Conservation (phyloP, 1,284 basidiomycete genomes). For the Wolfiporia cocos region DNA sequence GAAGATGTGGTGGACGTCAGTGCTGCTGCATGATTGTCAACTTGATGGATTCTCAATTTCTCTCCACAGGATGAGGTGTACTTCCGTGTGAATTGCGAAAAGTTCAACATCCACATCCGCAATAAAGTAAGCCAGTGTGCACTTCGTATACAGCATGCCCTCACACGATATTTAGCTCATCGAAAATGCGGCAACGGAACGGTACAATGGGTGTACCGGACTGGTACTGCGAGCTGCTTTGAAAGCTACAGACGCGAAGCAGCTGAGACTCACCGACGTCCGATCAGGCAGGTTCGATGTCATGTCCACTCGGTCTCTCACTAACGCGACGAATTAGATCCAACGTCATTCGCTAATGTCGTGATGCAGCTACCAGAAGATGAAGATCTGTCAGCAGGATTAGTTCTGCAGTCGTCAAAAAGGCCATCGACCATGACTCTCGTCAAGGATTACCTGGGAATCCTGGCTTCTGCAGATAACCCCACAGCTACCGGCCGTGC, state of each 20-base stretch:
- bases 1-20: constrained; percentile 65
- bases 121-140: constrained; percentile 56
- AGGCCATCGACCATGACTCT: constrained; percentile 51
- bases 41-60: neutral
- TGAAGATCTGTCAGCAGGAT: constrained; percentile 48
- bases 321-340: constrained; percentile 34
- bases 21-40: constrained; percentile 7
- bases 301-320: neutral
- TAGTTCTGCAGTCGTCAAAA: constrained; percentile 47
- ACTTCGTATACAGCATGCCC: neutral
- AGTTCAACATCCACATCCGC: constrained; percentile 84
- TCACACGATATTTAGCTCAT: constrained; percentile 51
- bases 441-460: constrained; percentile 72
- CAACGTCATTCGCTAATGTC: constrained; percentile 57
- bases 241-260: constrained; percentile 61
- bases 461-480: constrained; percentile 76
- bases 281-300: constrained; percentile 48
- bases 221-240: constrained; percentile 67
- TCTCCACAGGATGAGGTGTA: constrained; percentile 59
- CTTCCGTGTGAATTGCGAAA: constrained; percentile 85
- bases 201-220: constrained; percentile 73
- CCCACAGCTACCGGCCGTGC: constrained; percentile 64
- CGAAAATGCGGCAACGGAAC: constrained; percentile 65
- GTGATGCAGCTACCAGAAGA: constrained; percentile 56
- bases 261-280: constrained; percentile 53